Conservation (phyloP, 2,329 filamentous ascomycete genomes). For the Pseudogymnoascus sp. region DNA sequence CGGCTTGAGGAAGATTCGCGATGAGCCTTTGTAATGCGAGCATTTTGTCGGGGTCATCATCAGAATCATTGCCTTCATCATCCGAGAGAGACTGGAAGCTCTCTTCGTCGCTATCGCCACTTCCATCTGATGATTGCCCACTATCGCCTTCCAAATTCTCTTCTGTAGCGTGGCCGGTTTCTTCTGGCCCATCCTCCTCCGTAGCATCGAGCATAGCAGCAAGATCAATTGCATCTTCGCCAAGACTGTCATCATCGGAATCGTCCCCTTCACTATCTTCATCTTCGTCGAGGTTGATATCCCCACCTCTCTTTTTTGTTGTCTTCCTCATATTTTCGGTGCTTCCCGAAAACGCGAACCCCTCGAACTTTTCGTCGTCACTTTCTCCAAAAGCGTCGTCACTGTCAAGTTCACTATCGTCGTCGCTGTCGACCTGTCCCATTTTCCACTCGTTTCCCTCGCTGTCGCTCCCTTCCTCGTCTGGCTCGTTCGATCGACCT, state of each 20-base stretch:
- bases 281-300: constrained; percentile 44
- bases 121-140: constrained; percentile 39
- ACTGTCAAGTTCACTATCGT: constrained; percentile 62
- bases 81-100: constrained; percentile 41
- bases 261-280: constrained; percentile 31
- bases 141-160: constrained; percentile 45
- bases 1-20: constrained; percentile 47
- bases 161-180: constrained; percentile 33
- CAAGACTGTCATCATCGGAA: constrained; percentile 62
- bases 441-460: constrained; percentile 62
- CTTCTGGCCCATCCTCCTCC: constrained; percentile 25
- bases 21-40: constrained; percentile 62
- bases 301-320: constrained; percentile 36
- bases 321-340: constrained; percentile 43
- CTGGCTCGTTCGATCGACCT: constrained; percentile 31
- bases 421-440: constrained; percentile 56
- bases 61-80: constrained; percentile 32
- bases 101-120: constrained; percentile 47
- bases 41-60: constrained; percentile 42
- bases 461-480: constrained; percentile 54
- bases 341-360: constrained; percentile 56
- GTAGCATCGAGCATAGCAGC: constrained; percentile 26
- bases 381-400: constrained; percentile 66
- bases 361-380: constrained; percentile 63
- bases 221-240: constrained; percentile 35